Base-by-base conservation (phyloP, 1,284 basidiomycete species). In the Sporisorium sorghi region DNA sequence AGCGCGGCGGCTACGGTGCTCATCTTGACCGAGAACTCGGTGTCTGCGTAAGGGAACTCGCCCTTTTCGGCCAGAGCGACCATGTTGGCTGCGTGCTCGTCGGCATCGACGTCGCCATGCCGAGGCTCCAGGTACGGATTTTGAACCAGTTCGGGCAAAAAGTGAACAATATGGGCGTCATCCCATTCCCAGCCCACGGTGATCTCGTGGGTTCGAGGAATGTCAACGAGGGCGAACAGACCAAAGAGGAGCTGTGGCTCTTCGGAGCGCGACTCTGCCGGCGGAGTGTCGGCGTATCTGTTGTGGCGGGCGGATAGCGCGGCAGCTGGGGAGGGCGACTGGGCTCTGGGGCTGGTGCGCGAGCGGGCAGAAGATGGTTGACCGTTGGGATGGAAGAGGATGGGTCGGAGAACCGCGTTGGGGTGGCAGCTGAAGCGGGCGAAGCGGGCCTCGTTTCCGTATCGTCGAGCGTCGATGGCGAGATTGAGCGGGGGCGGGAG, bases 131-230 rank as follows among this genome's bases (percentile, higher is more conserved):
- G 63, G 39, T 58, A 64, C 9, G 83, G 81, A 12, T 83, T 86
- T 74, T 90, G 86, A 52, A 92, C 87, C 50, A 93, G 86, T 17
- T 90, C 89, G 5, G 91, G 92, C 0, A 97, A 86, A 52, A 89
- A 87, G 85, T 97, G 95, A 0, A 97, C 90, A 0, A 92, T 90
- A 81, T 94, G 92, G 6, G 90, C 90, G 79, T 97, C 94, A 77
- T 97, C 94, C 95, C 94, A 97, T 83, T 97, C 94, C 94, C 95
- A 98, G 0, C 91, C 92, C 0, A 97, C 85, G 0, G 95, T 90
- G 40, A 98, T 89, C 85, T 98, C 96, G 78, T 96, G 93, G 52
- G 91, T 88, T 37, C 89, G 89, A 64, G 88, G 88, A 65, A 97
- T 88, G 74, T 93, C 91, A 17, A 89, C 86, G 19, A 91, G 84